A percentile compares a stretch with the other conserved stretches of the same genome.
phyloP scores from a whole-genome alignment of 2,329 filamentous ascomycete genomes.

The Talaromyces pinophilus region DNA sequence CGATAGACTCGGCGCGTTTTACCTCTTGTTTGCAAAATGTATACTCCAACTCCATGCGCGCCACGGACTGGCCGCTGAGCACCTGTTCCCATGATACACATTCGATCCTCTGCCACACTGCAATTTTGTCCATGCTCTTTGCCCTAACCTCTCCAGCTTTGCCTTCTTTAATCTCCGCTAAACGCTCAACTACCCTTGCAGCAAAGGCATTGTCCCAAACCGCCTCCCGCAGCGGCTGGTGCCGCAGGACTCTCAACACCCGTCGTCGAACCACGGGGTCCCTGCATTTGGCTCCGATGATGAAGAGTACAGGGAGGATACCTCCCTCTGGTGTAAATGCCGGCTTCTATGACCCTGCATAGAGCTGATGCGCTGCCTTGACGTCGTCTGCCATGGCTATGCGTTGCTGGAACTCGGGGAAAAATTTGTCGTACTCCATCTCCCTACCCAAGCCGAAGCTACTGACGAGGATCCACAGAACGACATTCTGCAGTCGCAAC shows the following conservation, averaged over 20 bases:
- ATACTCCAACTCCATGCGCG: slow-evolving; percentile 35
- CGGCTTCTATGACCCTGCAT: slow-evolving; percentile 28
- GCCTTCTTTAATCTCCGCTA: slow-evolving; percentile 42
- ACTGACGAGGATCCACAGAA: slow-evolving; percentile 32
- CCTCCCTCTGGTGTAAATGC: slow-evolving; percentile 41
- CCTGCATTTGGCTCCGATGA: slow-evolving; percentile 42
- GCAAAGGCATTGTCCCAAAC: slow-evolving; percentile 38
- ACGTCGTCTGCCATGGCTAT: background rate
- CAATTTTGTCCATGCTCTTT: slow-evolving; percentile 33
- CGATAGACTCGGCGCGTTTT: background rate
- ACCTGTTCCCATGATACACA: slow-evolving; percentile 31
- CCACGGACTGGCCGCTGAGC: slow-evolving; percentile 24
- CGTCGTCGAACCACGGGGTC: slow-evolving; percentile 37
- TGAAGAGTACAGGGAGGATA: slow-evolving; percentile 37
- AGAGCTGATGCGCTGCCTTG: slow-evolving; percentile 4
- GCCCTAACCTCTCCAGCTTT: slow-evolving; percentile 21
- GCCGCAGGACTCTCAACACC: slow-evolving; percentile 24
- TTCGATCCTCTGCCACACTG: slow-evolving; percentile 35
- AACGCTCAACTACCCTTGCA: slow-evolving; percentile 35
- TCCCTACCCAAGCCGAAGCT: slow-evolving; percentile 27
- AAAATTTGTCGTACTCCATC: background rate
- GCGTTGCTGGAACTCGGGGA: slow-evolving; percentile 1
- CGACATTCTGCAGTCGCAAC: slow-evolving; percentile 37
- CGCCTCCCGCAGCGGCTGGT: slow-evolving; percentile 32
- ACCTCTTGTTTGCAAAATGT: slow-evolving; percentile 34